Evolutionary conservation across 345 rosid genomes (phyloP).

Genomic region (Eutrema heterophyllum): DNA sequence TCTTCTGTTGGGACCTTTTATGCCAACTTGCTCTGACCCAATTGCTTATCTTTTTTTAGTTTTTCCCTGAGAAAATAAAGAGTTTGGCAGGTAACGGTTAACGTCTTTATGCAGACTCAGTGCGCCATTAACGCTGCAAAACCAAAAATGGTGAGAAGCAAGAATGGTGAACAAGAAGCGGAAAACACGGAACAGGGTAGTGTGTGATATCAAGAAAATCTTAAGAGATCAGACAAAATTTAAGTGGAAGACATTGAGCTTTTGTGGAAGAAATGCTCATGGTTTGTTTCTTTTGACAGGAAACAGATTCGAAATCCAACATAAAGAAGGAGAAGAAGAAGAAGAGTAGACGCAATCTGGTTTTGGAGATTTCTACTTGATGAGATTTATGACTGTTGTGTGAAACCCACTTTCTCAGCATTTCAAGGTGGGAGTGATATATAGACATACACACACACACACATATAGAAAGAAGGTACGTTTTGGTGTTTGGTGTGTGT

Average conservation of each 20-base stretch:
- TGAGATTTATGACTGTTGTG: conserved; percentile 36
- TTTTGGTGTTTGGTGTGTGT: conserved; percentile 23
- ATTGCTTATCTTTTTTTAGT: not conserved
- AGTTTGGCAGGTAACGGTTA: conserved; percentile 27
- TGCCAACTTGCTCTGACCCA: conserved; percentile 33
- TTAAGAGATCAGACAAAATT: conserved; percentile 21
- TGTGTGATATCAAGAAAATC: not conserved
- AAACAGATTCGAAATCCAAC: conserved; percentile 15
- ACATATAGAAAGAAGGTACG: not conserved
- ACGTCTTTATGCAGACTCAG: conserved; percentile 34
- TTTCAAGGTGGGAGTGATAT: conserved; percentile 51
- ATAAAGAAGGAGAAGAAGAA: conserved; percentile 22
- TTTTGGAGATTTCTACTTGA: conserved; percentile 33
- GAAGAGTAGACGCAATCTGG: conserved; percentile 13
- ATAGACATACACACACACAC: conserved; percentile 26
- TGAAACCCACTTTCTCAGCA: conserved; percentile 52
- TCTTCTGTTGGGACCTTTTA: conserved; percentile 35
- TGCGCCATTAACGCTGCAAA: conserved; percentile 33
- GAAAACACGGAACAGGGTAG: conserved; percentile 17
- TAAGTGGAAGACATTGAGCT: conserved; percentile 69
- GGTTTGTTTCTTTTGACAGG: not conserved
- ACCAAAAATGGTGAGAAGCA: conserved; percentile 28
- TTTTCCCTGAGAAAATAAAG: not conserved
- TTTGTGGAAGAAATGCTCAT: conserved; percentile 33
- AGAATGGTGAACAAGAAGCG: conserved; percentile 30